These are phyloP conservation scores for Penicillium olsonii DNA, from an alignment of 2,329 filamentous ascomycete species.

Conservation along the genomic window DNA sequence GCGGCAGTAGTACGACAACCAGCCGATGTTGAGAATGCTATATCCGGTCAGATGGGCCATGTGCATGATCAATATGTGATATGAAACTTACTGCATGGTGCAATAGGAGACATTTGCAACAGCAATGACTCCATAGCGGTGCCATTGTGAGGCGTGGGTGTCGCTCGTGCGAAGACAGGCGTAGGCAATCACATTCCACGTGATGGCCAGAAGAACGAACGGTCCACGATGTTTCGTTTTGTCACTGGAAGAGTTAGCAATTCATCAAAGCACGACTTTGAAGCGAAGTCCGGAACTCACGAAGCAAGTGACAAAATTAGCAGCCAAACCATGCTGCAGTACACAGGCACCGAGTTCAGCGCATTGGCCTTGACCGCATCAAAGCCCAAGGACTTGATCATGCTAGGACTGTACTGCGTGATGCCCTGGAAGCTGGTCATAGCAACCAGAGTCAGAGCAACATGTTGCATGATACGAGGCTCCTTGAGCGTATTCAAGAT, in stretches of 20 bases:
- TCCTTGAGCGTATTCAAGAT: conserved; percentile 42
- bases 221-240: conserved; percentile 36
- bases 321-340: conserved; percentile 31
- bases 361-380: conserved; percentile 53
- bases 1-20: conserved; percentile 58
- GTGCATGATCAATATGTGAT: no score
- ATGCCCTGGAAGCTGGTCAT: conserved; percentile 52
- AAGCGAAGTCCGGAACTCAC: conserved; percentile 16
- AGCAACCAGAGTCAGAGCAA: conserved; percentile 50
- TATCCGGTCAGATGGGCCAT: conserved; percentile 14
- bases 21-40: conserved; percentile 57
- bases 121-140: conserved; percentile 31
- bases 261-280: background rate
- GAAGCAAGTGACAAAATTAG: conserved; percentile 25
- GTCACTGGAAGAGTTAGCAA: conserved; percentile 28
- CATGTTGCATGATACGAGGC: conserved; percentile 57
- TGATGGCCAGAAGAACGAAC: conserved; percentile 34
- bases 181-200: conserved; percentile 44
- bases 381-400: conserved; percentile 58
- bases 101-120: conserved; percentile 33
- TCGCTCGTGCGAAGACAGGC: conserved; percentile 32
- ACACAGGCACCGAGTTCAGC: conserved; percentile 54
- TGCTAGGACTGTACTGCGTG: conserved; percentile 57
- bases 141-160: conserved; percentile 27
- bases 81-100: conserved; percentile 38